Base-by-base conservation (phyloP, 768 basidiomycete species). In the Calocera cornea region DNA sequence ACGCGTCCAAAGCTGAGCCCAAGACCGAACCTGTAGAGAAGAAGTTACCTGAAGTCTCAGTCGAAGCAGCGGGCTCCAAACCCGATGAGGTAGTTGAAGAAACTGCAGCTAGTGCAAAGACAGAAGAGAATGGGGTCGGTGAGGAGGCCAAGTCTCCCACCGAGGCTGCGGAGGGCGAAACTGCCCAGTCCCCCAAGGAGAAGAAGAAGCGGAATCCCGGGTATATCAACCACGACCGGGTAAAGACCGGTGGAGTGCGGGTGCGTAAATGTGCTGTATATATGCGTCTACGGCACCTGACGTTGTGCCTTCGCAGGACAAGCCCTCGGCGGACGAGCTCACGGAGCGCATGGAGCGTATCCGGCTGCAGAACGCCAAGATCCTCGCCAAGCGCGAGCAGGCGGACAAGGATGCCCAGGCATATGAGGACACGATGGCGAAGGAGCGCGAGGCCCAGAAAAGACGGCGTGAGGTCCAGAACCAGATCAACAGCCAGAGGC, bases 211-310 rank as follows among this genome's bases (percentile, higher is more conserved):
- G 87, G 1, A 60, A 60, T 60, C 54, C 54, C 3, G 54, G 54
- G 7, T 92, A 92, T 79, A 80, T 89, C 54, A 91, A 92, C 76
- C 86, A 82, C 8, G 89, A 91, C 73, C 87, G 90, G 76, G 87
- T 92, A 78, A 90, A 84, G 78, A 92, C 90, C 10, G 89, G 90
- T 16, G 90, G 89, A 17, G 72, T 81, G 29, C 87, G 88, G 74
- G 90, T 90, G 75, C 67, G 80, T 38, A 7, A 16, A 1, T 29
- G 19, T 33, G 10, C 8, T 24, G 44, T 27, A 60, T 60, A 31
- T 33, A 27, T 50, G 14, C 5, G 17, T 60, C 41, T 24, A 36
- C 40, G 63, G 22, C 17, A 38, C 11, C n/a, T 2, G n/a, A 34
- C n/a, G 1, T 67, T 24, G 34, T 5, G 34, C 3, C n/a, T 47